These are phyloP conservation scores for Sicyos baderoa DNA, from an alignment of 306 rosid genomes.

Conservation along the genomic window DNA sequence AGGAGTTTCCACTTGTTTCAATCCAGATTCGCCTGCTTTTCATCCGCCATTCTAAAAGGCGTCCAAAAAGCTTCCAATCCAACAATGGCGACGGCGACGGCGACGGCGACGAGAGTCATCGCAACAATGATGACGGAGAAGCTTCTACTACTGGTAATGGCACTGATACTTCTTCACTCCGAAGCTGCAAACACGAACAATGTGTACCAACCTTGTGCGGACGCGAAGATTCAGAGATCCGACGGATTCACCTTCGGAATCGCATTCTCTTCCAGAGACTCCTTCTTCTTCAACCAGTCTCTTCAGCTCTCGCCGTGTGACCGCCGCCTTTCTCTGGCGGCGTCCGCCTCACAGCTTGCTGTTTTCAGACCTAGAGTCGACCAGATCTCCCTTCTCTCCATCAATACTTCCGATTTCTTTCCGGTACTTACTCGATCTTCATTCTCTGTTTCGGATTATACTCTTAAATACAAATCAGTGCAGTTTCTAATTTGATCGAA, in stretches of 20 bases:
- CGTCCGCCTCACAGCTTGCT: conserved; percentile 45
- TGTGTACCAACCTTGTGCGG: conserved; percentile 52
- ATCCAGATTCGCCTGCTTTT: conserved; percentile 10
- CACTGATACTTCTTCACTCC: background rate
- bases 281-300: conserved; percentile 41
- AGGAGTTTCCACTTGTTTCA: conserved; percentile 10
- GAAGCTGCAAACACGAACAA: conserved; percentile 36
- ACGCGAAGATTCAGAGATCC: conserved; percentile 58
- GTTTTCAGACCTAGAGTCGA: conserved; percentile 62
- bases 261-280: conserved; percentile 43
- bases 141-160: conserved; percentile 9
- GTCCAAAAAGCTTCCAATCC: background rate
- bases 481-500: background rate
- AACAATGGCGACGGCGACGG: conserved; percentile 30
- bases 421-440: conserved; percentile 30
- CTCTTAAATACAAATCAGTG: background rate
- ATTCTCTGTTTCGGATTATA: background rate
- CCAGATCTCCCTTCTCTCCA: conserved; percentile 64
- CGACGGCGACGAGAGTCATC: conserved; percentile 26
- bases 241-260: conserved; percentile 67
- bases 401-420: conserved; percentile 47
- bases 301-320: conserved; percentile 74
- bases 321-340: conserved; percentile 46
- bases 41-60: background rate
- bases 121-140: background rate